Evolutionary conservation across 345 rosid species (phyloP), one percentile per base, ranked within the genome.

Genomic region (Crucihimalaya himalaica): DNA sequence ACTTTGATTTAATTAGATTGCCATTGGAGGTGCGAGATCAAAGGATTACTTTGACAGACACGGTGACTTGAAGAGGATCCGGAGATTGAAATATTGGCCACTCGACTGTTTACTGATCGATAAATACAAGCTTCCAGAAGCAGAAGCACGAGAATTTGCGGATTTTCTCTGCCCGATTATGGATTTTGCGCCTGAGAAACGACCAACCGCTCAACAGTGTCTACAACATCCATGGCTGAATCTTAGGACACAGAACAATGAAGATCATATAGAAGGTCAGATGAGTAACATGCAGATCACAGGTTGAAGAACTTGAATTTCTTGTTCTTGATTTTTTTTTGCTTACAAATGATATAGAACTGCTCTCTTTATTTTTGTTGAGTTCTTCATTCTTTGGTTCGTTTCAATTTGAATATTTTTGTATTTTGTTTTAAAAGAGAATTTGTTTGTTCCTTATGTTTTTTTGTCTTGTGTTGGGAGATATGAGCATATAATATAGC

Each of bases 61-160:
- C 34, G 99, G 99, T 2, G 97, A 95, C 78, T 84, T 92, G n/a
- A 95, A 92, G 82, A 86, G 98, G 83, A 94, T 94, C 52, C 80
- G 97, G 46, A 89, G 97, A 71, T 81, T 94, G 45, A 94, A 94
- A 78, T 88, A 72, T 66, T 89, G 87, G 91, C 78, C 98, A 14
- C 87, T 94, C 20, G 93, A 94, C 27, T 92, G 92, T 48, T 63
- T 94, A 70, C 86, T 94, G 51, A 74, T 84, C 7, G 90, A 88
- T 68, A 94, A 78, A 66, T 94, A 85, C 85, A 87, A 84, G 35
- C 81, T 91, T 56, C 53, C 87, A 5, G 89, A 89, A 71, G 74
- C 68, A 35, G 96, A 94, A 72, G 98, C 98, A 28, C 72, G 43
- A 5, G 96, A 84, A 55, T 83, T 94, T 73, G 79, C 89, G 0